phyloP scores from a whole-genome alignment of 2,329 filamentous ascomycete species.

The Cadophora sp. region DNA sequence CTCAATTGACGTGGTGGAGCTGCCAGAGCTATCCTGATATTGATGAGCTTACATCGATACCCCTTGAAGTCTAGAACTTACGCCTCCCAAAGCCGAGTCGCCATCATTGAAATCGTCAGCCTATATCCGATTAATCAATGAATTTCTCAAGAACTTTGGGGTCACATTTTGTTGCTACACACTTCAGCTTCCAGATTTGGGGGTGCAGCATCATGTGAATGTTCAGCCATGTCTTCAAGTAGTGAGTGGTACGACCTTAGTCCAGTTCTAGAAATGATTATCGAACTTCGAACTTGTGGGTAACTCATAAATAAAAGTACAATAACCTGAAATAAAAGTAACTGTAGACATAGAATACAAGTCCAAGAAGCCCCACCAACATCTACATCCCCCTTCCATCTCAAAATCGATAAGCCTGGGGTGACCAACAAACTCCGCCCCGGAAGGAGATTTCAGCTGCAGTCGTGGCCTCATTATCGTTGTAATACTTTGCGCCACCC shows the following conservation, averaged over 20 bases:
- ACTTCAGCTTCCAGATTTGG: constrained; percentile 9
- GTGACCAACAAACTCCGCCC: neutral
- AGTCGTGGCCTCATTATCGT: neutral
- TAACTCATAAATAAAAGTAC: too few relatives aligned
- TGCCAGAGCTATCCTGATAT: constrained; percentile 6
- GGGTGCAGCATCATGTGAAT: neutral
- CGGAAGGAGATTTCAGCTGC: neutral
- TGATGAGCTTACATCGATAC: neutral
- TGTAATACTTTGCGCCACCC: constrained; percentile 2
- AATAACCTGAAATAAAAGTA: neutral
- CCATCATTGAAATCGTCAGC: constrained; percentile 13
- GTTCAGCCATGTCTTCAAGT: neutral
- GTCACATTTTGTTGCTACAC: neutral
- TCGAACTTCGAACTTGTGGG: neutral
- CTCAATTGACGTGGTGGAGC: constrained; percentile 32
- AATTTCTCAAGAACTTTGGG: neutral
- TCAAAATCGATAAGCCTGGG: neutral
- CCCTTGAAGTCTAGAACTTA: neutral
- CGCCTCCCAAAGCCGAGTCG: constrained; percentile 12
- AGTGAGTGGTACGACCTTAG: neutral
- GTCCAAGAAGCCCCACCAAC: neutral
- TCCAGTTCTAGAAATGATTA: too few relatives aligned
- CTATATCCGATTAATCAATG: neutral
- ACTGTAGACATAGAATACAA: neutral
- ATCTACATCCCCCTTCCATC: neutral